Base-by-base conservation (phyloP, 192 early-diverging fungal genomes). In the Mortierella alpina region DNA sequence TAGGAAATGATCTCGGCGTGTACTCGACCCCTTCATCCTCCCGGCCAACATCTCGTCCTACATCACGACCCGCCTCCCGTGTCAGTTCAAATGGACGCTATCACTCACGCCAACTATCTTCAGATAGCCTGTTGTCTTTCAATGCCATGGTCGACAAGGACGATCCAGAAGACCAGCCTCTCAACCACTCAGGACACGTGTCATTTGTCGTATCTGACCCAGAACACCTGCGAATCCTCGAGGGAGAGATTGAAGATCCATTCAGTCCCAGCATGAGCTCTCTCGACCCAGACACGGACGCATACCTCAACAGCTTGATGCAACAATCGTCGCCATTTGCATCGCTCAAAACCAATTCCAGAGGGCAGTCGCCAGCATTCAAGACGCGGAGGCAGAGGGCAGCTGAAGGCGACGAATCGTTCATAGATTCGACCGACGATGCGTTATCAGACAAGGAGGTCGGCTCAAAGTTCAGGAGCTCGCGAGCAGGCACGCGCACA, bases 241-340 rank as follows among this genome's bases (percentile, higher is more conserved):
- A 80, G 18, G 70, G 70, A n/a, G 77, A 80, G 42, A 80, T 80
- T 31, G 77, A 80, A 22, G 77, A 80, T 66, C 77, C 77, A 7
- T 80, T 80, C 41, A 80, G 77, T 12, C 77, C 77, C 31, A 80
- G 77, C 18, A 68, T 80, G 70, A 80, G 77, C n/a, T 42, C 77
- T 9, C 72, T 72, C 18, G 77, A 80, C 45, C 66, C 66, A n/a
- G 77, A 72, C 60, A 53, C 70, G 5, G 77, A 80, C 31, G 69
- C 65, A 14, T 72, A 72, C 55, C 63, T 80, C 7, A 80, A 61
- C 41, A 80, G 62, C 7, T 54, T 80, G 14, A 72, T 80, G 52
- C 77, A 80, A 22, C 77, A 80, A 39, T 50, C 68, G 5, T 72
- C 70, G 14, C 77, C 77, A 17, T 72, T 80, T 56, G 77, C 47